Base-by-base conservation (phyloP, 2,329 filamentous ascomycete genomes). In the Alternaria arbusti region DNA sequence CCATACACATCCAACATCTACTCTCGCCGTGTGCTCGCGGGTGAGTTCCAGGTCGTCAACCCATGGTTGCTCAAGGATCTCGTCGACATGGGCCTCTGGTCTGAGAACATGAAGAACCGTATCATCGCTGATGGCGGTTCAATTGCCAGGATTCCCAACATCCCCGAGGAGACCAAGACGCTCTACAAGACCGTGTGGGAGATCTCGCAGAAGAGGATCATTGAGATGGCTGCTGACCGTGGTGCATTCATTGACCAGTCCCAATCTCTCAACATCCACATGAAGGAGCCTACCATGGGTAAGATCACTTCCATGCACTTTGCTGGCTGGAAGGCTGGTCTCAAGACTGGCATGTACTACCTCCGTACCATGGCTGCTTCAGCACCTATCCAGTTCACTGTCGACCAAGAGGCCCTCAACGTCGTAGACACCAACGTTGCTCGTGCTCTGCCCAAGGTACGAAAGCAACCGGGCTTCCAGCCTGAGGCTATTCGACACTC, bases 271-370 rank as follows among this genome's bases (percentile, higher is more conserved):
- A 99, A 99, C 87, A 98, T 99, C 73, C 96, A 99, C 86, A 94
- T 99, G 91, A 97, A 96, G 83, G 95, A 98, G 78, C 96, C 96
- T 45, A 97, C 94, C 55, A 98, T 99, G 95, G 96, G 96, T 84
- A 99, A 99, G 88, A 97, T 99, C 82, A 99, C 96, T 64, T 96
- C 91, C 81, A 99, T 99, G 96, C 96, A 99, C 86, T 99, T 99
- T 79, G 89, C 96, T 52, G 96, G 96, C 74, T 99, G 96, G 96
- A 99, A 98, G 87, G 90, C 98, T 70, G 96, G 96, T 77, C 89
- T 99, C 73, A 99, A 99, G 91, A 99, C 96, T 36, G 96, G 96
- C 85, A 98, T 99, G 96, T 99, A 99, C 90, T 99, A 99, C 84
- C 90, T 99, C 74, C 93, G 96, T 76, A 99, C 96, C 51, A 96